Conservation (phyloP, 345 rosid species). For the Reutealis trisperma region DNA sequence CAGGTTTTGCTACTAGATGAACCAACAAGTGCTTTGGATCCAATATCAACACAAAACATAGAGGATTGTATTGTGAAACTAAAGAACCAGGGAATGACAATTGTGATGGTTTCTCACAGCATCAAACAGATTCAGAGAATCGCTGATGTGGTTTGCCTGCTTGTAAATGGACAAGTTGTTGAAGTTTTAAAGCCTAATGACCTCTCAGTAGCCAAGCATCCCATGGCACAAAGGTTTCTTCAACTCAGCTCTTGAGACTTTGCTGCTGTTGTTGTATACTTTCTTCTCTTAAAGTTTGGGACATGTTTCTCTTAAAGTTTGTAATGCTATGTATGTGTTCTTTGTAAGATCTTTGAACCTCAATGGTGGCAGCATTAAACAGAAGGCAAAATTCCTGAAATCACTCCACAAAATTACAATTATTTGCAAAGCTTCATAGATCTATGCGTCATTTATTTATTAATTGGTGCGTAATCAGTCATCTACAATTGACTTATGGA, state of each 20-base stretch:
- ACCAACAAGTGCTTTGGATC: conserved; percentile 89
- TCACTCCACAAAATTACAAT: no score
- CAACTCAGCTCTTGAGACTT: conserved; percentile 47
- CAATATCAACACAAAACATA: conserved; percentile 76
- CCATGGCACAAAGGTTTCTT: conserved; percentile 75
- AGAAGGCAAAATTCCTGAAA: no score
- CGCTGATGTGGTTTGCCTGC: conserved; percentile 77
- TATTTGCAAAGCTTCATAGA: no score
- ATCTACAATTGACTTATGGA: no score
- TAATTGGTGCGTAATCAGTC: no score
- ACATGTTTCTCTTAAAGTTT: not conserved
- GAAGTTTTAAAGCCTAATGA: conserved; percentile 69
- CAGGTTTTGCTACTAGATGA: conserved; percentile 78
- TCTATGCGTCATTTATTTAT: no score
- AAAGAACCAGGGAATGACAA: conserved; percentile 62
- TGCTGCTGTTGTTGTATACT: not conserved
- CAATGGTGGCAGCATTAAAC: no score
- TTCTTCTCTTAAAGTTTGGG: not conserved
- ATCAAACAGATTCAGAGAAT: conserved; percentile 87
- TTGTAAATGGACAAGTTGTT: conserved; percentile 75
- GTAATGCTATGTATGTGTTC: no score
- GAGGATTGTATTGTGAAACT: conserved; percentile 80
- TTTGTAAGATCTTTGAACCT: no score
- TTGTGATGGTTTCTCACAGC: conserved; percentile 80
- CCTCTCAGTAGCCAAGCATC: conserved; percentile 73